These are phyloP conservation scores for Rhizophora apiculata DNA, from an alignment of 345 rosid genomes.

Conservation along the genomic window DNA sequence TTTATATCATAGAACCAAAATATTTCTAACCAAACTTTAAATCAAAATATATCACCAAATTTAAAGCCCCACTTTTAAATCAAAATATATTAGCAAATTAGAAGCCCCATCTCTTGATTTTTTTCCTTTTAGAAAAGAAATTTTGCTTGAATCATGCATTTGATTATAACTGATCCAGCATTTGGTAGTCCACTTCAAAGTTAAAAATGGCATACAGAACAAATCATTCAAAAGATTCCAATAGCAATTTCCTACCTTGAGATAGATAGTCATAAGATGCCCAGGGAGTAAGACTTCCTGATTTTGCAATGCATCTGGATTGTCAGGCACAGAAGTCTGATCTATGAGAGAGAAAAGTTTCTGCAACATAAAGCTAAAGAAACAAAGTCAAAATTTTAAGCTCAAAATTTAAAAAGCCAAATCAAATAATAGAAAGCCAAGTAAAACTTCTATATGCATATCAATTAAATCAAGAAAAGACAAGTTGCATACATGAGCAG, in stretches of 20 bases:
- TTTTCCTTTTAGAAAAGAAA: no score
- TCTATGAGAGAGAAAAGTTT: constrained; percentile 92
- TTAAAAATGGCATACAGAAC: not conserved
- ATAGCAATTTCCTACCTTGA: constrained; percentile 54
- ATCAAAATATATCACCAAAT: no score
- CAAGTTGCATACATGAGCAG: constrained; percentile 63
- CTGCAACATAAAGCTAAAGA: constrained; percentile 83
- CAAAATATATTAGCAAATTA: no score
- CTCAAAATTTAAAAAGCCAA: no score
- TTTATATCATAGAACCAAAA: no score
- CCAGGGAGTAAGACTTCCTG: constrained; percentile 96
- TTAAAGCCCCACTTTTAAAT: no score
- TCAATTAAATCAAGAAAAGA: not conserved
- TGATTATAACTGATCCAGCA: not conserved
- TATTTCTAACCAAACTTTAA: no score
- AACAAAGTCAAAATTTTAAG: constrained; percentile 18
- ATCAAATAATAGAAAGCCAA: no score
- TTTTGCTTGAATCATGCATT: no score
- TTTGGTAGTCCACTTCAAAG: not conserved
- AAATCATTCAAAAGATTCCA: not conserved
- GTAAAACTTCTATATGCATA: not conserved
- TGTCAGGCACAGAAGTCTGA: constrained; percentile 83
- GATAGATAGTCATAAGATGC: constrained; percentile 78
- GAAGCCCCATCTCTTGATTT: no score
- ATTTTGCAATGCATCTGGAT: constrained; percentile 91